Evolutionary conservation across 2,329 filamentous ascomycete genomes (phyloP).

Genomic region (Zasmidium cellare): DNA sequence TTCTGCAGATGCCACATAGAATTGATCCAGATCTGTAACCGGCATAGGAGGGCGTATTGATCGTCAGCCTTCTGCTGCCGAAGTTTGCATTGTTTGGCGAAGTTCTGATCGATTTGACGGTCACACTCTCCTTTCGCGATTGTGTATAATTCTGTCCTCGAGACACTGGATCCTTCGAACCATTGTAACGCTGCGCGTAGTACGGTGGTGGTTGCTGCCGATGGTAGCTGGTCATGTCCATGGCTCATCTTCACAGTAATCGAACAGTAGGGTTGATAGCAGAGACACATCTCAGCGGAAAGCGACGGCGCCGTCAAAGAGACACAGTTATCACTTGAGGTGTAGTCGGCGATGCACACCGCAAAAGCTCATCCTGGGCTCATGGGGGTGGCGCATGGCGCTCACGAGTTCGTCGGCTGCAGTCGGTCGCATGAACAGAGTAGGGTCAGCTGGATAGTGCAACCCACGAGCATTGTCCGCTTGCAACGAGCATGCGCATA

Average conservation of each 20-base stretch:
- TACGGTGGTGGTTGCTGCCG: too few relatives aligned
- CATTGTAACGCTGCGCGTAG: too few relatives aligned
- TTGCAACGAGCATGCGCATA: neutral
- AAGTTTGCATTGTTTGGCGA: neutral
- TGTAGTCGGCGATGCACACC: neutral
- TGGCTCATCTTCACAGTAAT: too few relatives aligned
- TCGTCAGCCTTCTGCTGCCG: neutral
- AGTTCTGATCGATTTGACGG: neutral
- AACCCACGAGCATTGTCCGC: neutral
- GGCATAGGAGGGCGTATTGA: neutral
- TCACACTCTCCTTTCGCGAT: neutral
- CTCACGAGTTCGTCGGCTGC: neutral
- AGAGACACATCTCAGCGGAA: too few relatives aligned
- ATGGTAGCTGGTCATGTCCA: too few relatives aligned
- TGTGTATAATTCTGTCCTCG: too few relatives aligned
- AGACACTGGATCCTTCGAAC: too few relatives aligned
- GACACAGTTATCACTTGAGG: neutral
- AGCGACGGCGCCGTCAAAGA: neutral
- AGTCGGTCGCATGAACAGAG: neutral
- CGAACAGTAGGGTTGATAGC: too few relatives aligned
- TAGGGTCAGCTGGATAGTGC: neutral
- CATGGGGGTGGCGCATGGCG: neutral
- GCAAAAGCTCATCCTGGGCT: neutral
- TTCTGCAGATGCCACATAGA: constrained; percentile 10
- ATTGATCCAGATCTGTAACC: neutral